Evolutionary conservation across 108 stramenopile species (phyloP).

Genomic region (Cyclotella distinguenda): DNA sequence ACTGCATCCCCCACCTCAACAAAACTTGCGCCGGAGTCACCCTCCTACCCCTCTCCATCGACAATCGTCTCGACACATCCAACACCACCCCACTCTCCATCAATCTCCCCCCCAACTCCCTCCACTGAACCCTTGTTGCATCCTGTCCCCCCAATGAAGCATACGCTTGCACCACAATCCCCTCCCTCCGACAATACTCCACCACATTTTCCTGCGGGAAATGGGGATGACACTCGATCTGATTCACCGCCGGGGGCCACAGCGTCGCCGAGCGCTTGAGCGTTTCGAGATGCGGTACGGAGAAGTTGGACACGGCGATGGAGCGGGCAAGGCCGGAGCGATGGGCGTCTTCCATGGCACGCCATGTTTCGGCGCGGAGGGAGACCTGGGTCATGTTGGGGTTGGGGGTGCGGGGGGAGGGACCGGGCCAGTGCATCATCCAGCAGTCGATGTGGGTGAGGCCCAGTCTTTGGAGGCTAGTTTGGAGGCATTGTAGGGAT

Average conservation of each 20-base stretch:
- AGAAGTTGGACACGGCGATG: slow-evolving; percentile 86
- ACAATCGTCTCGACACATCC: slow-evolving; percentile 42
- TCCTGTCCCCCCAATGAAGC: slow-evolving; percentile 82
- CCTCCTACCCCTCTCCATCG: not conserved
- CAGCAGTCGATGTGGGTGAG: slow-evolving; percentile 64
- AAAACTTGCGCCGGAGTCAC: slow-evolving; percentile 68
- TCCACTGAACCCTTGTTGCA: slow-evolving; percentile 52
- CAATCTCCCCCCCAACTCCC: slow-evolving; percentile 39
- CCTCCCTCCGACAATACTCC: slow-evolving; percentile 68
- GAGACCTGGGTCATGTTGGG: too few relatives aligned
- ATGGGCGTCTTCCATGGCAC: slow-evolving; percentile 83
- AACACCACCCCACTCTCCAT: slow-evolving; percentile 42
- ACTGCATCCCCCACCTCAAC: slow-evolving; percentile 65
- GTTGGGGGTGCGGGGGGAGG: too few relatives aligned
- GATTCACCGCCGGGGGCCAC: slow-evolving; percentile 84
- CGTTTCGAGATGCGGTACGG: slow-evolving; percentile 54
- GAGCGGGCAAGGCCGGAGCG: slow-evolving; percentile 50
- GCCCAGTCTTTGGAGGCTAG: slow-evolving; percentile 60
- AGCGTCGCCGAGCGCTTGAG: slow-evolving; percentile 56
- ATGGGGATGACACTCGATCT: slow-evolving; percentile 86
- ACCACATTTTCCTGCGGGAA: slow-evolving; percentile 64
- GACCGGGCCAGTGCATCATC: slow-evolving; percentile 77
- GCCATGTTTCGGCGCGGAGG: slow-evolving; percentile 75
- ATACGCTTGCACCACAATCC: slow-evolving; percentile 77
- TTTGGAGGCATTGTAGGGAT: slow-evolving; percentile 58